A percentile compares a stretch with the other conserved stretches of the same genome.
These are phyloP conservation scores for Salix suchowensis DNA, from an alignment of 345 rosid species.

Conservation along the genomic window DNA sequence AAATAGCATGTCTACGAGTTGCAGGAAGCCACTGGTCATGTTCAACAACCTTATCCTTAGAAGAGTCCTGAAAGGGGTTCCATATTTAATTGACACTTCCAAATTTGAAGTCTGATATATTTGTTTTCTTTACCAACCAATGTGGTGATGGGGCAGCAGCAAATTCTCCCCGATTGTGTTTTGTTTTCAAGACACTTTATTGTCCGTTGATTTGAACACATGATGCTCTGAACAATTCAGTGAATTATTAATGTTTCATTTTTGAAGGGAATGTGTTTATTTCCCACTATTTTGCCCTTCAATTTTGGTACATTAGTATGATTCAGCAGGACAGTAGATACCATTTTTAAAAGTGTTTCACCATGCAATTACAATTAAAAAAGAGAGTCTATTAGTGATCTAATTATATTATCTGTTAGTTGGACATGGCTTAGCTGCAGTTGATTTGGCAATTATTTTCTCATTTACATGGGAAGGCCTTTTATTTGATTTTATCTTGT, in stretches of 20 bases:
- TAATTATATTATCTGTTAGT: not conserved
- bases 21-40: not conserved
- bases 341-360: not conserved
- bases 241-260: not conserved
- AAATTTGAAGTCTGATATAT: not conserved
- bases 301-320: not conserved
- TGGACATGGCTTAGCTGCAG: not conserved
- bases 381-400: not conserved
- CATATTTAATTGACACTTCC: not conserved
- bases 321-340: not conserved
- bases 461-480: not conserved
- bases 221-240: not conserved
- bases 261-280: not conserved
- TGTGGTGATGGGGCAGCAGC: not conserved
- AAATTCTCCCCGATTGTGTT: not conserved
- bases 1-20: not conserved
- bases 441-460: slow-evolving; percentile 1
- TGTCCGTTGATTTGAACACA: not conserved
- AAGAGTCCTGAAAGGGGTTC: not conserved
- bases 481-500: slow-evolving; percentile 1
- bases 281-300: not conserved
- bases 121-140: not conserved
- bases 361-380: not conserved
- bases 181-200: not conserved
- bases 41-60: not conserved